phyloP scores from a whole-genome alignment of 2,329 filamentous ascomycete species.

The Xylaria sp. region DNA sequence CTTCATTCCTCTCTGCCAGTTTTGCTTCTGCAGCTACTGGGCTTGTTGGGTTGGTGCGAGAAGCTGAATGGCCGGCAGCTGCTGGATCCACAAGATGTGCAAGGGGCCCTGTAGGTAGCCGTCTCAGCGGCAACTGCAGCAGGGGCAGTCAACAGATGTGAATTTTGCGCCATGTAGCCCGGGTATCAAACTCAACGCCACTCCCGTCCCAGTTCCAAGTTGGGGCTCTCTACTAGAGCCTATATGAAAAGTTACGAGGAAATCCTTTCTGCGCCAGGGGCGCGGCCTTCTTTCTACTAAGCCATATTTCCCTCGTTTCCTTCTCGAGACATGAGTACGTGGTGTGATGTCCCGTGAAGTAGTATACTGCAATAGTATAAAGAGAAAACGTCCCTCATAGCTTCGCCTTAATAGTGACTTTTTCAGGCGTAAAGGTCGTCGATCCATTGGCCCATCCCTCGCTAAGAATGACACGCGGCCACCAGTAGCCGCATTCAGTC shows the following conservation, averaged over 20 bases:
- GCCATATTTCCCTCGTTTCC: neutral
- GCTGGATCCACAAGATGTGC: no score
- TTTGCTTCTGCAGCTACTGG: no score
- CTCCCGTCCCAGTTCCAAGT: neutral
- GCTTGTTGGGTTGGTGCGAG: neutral
- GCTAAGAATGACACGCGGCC: conserved; percentile 62
- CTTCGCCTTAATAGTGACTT: conserved; percentile 27
- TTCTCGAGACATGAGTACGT: neutral
- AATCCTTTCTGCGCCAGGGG: neutral
- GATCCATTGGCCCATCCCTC: conserved; percentile 55
- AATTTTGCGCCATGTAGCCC: neutral
- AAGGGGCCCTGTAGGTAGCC: neutral
- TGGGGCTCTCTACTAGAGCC: neutral
- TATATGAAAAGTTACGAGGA: neutral
- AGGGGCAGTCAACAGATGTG: neutral
- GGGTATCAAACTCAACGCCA: neutral
- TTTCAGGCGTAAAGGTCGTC: conserved; percentile 14
- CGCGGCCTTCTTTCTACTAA: neutral
- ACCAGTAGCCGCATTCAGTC: conserved; percentile 70
- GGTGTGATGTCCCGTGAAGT: neutral
- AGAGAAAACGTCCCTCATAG: conserved; percentile 14
- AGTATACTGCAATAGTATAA: neutral
- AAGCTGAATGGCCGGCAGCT: neutral
- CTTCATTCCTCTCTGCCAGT: neutral
- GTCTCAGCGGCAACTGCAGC: neutral